phyloP scores from a whole-genome alignment of 768 basidiomycete genomes.

The Boletus bicolor region DNA sequence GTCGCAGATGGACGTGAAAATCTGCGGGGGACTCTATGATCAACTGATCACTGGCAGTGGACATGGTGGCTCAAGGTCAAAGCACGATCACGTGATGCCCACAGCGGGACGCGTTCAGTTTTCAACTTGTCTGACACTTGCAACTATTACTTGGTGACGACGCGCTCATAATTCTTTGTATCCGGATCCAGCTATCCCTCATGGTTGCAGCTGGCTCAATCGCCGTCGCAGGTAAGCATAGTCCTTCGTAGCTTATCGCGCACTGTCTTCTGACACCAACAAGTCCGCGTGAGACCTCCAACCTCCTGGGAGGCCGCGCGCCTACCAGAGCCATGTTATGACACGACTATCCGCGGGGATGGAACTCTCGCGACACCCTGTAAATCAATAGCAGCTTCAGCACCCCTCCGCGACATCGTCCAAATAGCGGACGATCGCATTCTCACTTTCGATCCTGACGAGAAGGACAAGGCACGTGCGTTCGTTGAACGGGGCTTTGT shows the following conservation, averaged over 20 bases:
- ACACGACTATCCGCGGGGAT: conserved; percentile 74
- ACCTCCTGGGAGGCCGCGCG: conserved; percentile 81
- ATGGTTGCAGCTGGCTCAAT: conserved; percentile 89
- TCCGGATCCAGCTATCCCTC: conserved; percentile 11
- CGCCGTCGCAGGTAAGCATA: conserved; percentile 68
- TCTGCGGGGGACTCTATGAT: conserved; percentile 63
- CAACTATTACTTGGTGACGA: neutral
- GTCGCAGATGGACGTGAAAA: conserved; percentile 96
- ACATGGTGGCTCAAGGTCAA: conserved; percentile 23
- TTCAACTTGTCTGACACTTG: conserved; percentile 21
- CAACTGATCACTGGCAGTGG: conserved; percentile 15
- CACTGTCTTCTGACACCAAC: conserved; percentile 12
- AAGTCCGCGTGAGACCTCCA: conserved; percentile 91
- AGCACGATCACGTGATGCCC: conserved; percentile 31
- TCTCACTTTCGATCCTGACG: conserved; percentile 93
- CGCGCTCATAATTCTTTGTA: neutral
- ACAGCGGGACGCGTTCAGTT: conserved; percentile 26
- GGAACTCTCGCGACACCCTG: conserved; percentile 75
- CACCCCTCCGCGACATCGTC: conserved; percentile 71
- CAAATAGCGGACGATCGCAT: conserved; percentile 94
- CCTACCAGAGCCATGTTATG: conserved; percentile 72
- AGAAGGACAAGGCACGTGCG: conserved; percentile 74
- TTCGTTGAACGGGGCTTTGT: conserved; percentile 84
- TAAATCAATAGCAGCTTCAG: conserved; percentile 46
- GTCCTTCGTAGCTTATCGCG: neutral